Evolutionary conservation across 257 asterid species (phyloP).

Genomic region (Nicotiana tomentosiformis): DNA sequence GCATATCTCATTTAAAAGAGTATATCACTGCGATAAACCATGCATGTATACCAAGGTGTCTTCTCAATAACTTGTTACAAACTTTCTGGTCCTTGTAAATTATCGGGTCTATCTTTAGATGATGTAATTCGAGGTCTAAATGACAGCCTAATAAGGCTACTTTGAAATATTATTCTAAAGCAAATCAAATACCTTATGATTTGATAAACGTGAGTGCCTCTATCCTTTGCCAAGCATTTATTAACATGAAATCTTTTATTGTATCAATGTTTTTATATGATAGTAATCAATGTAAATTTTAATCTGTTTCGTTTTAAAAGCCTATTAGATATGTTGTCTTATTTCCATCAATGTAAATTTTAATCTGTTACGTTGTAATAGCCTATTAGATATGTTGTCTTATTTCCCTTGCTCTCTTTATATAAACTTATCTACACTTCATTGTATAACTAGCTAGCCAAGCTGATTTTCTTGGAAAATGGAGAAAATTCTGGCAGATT

Average conservation of each 20-base stretch:
- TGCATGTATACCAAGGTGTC: not conserved
- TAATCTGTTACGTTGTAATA: too few species aligned
- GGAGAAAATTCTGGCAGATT: constrained; percentile 23
- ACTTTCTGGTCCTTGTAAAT: not conserved
- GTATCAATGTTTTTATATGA: too few species aligned
- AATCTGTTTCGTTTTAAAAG: too few species aligned
- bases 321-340: too few species aligned
- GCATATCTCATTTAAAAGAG: not conserved
- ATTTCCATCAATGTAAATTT: too few species aligned
- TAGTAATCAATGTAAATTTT: too few species aligned
- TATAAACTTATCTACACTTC: constrained; percentile 4
- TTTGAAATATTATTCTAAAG: not conserved
- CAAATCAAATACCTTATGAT: not conserved
- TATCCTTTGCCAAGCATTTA: too few species aligned
- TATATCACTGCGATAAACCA: not conserved
- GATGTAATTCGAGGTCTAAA: not conserved
- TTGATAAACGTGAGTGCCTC: not conserved
- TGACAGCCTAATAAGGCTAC: not conserved
- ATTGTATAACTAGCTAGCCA: not conserved
- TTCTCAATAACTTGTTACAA: not conserved
- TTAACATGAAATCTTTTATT: too few species aligned
- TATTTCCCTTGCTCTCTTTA: too few species aligned
- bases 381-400: too few species aligned
- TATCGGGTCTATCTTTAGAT: not conserved
- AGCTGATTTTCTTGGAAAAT: constrained; percentile 1